These are phyloP conservation scores for Globisporangium takayamanum DNA, from an alignment of 352 stramenopile genomes.

Conservation along the genomic window DNA sequence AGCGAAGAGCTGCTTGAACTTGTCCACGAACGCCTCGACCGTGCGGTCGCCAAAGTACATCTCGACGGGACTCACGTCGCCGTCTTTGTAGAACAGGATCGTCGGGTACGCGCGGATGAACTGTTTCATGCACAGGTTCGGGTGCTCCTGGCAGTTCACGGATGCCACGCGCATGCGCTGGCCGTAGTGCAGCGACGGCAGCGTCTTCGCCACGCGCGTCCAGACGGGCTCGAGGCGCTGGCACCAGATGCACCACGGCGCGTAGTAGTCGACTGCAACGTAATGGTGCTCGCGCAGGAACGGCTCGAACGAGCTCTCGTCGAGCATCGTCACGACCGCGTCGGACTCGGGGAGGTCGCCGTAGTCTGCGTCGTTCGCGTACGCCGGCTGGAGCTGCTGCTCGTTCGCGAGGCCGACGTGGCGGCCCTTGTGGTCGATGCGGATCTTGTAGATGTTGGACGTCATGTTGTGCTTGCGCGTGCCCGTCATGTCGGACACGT, in stretches of 20 bases:
- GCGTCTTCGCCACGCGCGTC: constrained; percentile 91
- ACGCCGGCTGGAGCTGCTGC: constrained; percentile 73
- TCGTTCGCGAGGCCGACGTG: constrained; percentile 86
- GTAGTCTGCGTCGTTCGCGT: constrained; percentile 55
- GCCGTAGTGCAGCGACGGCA: constrained; percentile 78
- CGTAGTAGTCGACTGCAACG: constrained; percentile 96
- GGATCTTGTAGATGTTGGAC: constrained; percentile 97
- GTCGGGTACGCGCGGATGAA: constrained; percentile 96
- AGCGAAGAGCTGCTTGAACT: constrained; percentile 86
- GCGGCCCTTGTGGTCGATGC: constrained; percentile 78
- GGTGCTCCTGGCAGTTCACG: constrained; percentile 93
- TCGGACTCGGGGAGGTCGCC: constrained; percentile 73
- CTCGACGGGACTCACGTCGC: constrained; percentile 87
- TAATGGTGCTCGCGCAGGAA: constrained; percentile 94
- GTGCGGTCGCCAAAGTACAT: constrained; percentile 95
- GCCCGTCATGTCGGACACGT: constrained; percentile 96
- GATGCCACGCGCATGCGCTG: constrained; percentile 76
- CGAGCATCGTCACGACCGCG: constrained; percentile 65
- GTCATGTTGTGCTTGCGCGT: constrained; percentile 98
- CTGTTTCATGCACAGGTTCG: constrained; percentile 91
- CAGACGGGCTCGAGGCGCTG: constrained; percentile 94
- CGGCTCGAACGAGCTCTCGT: constrained; percentile 85
- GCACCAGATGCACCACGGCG: constrained; percentile 96
- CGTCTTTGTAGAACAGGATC: constrained; percentile 94
- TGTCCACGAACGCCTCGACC: constrained; percentile 85